Percentiles rank a stretch among this genome's conserved stretches.
Conservation (phyloP, 2,329 filamentous ascomycete genomes). For the Colletotrichum sp. region DNA sequence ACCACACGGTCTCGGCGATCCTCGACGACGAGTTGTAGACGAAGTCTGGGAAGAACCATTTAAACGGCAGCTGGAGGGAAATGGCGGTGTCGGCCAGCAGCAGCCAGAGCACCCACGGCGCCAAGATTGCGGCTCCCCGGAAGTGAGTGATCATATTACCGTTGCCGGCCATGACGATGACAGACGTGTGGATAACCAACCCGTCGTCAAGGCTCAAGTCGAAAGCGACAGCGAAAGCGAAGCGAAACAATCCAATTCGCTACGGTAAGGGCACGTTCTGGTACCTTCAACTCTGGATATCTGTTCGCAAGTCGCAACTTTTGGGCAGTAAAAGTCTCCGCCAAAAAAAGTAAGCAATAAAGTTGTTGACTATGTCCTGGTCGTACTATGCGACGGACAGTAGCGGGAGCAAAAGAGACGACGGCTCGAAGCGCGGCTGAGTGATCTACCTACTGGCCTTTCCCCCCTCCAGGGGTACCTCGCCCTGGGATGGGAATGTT, state of each 20-base stretch:
- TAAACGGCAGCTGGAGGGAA: slow-evolving; percentile 53
- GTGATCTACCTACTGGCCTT: background rate
- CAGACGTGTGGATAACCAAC: background rate
- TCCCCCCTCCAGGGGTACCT: background rate
- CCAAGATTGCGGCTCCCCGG: slow-evolving; percentile 46
- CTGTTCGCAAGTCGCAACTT: background rate
- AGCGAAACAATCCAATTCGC: background rate
- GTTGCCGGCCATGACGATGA: slow-evolving; percentile 13
- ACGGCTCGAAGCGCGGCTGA: background rate
- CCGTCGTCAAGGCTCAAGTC: background rate
- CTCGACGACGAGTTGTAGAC: slow-evolving; percentile 60
- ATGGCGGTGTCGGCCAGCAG: slow-evolving; percentile 55
- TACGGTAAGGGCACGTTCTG: background rate
- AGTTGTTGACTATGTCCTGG: background rate
- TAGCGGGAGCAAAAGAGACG: background rate
- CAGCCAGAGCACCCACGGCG: slow-evolving; percentile 60
- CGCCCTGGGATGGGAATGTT: slow-evolving; percentile 5
- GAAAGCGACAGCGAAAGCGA: slow-evolving; percentile 1
- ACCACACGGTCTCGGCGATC: slow-evolving; percentile 61
- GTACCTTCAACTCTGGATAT: background rate
- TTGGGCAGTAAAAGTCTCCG: background rate
- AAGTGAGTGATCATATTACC: slow-evolving; percentile 36
- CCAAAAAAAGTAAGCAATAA: background rate
- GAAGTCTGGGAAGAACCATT: slow-evolving; percentile 49
- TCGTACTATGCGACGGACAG: background rate